phyloP scores from a whole-genome alignment of 164 flowering plant species.

The Piper betle region DNA sequence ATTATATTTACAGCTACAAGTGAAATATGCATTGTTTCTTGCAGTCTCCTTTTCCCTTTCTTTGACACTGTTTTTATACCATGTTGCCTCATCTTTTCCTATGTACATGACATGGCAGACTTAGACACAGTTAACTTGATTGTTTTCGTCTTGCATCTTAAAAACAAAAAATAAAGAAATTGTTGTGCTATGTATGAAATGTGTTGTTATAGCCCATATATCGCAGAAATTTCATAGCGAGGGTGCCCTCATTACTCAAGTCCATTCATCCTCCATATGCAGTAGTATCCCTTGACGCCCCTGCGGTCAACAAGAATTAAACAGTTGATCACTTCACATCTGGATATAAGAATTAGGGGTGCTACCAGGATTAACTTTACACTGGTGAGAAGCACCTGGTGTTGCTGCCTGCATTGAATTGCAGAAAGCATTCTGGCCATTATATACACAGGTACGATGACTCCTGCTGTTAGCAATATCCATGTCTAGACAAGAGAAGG shows the following conservation, averaged over 20 bases:
- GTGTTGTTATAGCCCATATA: neutral
- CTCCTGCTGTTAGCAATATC: slow-evolving; percentile 42
- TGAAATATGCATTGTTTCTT: too few species aligned
- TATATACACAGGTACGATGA: slow-evolving; percentile 62
- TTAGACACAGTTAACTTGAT: too few species aligned
- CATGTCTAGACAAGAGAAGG: slow-evolving; percentile 29
- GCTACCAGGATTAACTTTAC: neutral
- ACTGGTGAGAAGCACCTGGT: slow-evolving; percentile 20
- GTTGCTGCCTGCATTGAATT: slow-evolving; percentile 36
- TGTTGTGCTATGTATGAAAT: neutral
- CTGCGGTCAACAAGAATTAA: neutral
- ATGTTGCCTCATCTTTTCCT: too few species aligned
- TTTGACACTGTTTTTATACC: too few species aligned
- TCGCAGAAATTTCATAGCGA: neutral
- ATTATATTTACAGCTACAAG: too few species aligned
- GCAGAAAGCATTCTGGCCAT: too few species aligned
- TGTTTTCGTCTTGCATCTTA: too few species aligned
- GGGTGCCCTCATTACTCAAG: neutral
- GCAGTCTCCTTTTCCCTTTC: too few species aligned
- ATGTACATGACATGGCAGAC: too few species aligned
- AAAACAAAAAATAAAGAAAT: too few species aligned
- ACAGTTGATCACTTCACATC: too few species aligned
- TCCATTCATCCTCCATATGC: neutral
- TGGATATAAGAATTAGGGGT: neutral
- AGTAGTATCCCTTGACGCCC: neutral